Percentiles rank a stretch among this genome's conserved stretches.
Evolutionary conservation across 176 grass and related monocot species (phyloP).

Genomic region (Elaeis guineensis): DNA sequence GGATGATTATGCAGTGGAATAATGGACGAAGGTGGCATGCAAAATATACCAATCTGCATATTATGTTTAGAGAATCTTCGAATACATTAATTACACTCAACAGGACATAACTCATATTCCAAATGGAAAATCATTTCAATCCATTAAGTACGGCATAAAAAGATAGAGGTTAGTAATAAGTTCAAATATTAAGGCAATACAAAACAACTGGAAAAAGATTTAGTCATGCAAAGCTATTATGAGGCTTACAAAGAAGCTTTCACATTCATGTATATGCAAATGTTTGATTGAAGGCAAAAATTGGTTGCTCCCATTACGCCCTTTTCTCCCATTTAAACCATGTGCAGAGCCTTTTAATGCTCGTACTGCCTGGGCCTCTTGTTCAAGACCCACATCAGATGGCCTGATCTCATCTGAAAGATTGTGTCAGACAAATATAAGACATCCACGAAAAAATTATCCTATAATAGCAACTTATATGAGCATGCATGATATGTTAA

Average conservation of each 20-base stretch:
- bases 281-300: constrained; percentile 59
- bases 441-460: constrained; percentile 3
- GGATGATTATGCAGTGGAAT: constrained; percentile 99
- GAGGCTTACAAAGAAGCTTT: constrained; percentile 83
- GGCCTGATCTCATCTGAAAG: constrained; percentile 81
- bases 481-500: too few relatives aligned
- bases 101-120: too few relatives aligned
- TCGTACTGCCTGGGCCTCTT: constrained; percentile 75
- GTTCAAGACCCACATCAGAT: constrained; percentile 75
- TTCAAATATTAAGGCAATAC: too few relatives aligned
- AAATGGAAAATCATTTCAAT: too few relatives aligned
- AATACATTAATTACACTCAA: not conserved
- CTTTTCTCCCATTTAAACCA: constrained; percentile 61
- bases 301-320: constrained; percentile 54
- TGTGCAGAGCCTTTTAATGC: constrained; percentile 47
- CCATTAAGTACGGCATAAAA: too few relatives aligned
- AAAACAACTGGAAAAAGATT: not conserved
- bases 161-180: too few relatives aligned
- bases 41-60: constrained; percentile 95
- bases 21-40: constrained; percentile 82
- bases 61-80: not conserved
- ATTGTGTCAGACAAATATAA: constrained; percentile 2
- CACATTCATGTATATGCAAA: constrained; percentile 85
- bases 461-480: constrained; percentile 11
- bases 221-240: constrained; percentile 12